Evolutionary conservation across 805 yeast genomes (phyloP).

Genomic region (Lipomyces starkeyi): DNA sequence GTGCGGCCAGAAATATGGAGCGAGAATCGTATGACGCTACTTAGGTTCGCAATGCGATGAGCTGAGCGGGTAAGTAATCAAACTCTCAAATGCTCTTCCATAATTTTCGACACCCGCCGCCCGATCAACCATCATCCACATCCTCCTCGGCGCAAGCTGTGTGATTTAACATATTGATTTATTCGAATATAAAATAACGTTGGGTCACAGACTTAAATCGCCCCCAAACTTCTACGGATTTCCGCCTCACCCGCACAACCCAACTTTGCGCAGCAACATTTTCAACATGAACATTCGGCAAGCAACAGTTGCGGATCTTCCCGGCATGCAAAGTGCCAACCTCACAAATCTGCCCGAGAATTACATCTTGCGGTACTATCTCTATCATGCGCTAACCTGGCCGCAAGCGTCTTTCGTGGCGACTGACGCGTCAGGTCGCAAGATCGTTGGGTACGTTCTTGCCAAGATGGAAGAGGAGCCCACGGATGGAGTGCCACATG

Average conservation of each 20-base stretch:
- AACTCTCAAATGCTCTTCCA: no score
- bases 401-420: constrained; percentile 98
- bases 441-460: constrained; percentile 92
- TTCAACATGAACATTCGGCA: constrained; percentile 72
- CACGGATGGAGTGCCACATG: constrained; percentile 68
- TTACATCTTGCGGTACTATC: constrained; percentile 87
- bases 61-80: no score
- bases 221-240: not conserved
- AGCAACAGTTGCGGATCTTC: constrained; percentile 78
- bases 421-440: constrained; percentile 65
- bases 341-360: constrained; percentile 79
- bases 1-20: no score
- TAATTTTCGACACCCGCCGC: no score
- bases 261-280: not conserved
- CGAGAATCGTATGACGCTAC: no score
- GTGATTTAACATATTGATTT: no score
- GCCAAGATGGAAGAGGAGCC: constrained; percentile 87
- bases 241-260: not conserved
- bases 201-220: not conserved
- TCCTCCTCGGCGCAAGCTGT: no score
- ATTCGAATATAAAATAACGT: not conserved
- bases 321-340: constrained; percentile 77
- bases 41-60: no score
- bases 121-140: no score
- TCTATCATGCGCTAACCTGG: constrained; percentile 69